phyloP scores from a whole-genome alignment of 257 asterid genomes.

The Capsicum pubescens region DNA sequence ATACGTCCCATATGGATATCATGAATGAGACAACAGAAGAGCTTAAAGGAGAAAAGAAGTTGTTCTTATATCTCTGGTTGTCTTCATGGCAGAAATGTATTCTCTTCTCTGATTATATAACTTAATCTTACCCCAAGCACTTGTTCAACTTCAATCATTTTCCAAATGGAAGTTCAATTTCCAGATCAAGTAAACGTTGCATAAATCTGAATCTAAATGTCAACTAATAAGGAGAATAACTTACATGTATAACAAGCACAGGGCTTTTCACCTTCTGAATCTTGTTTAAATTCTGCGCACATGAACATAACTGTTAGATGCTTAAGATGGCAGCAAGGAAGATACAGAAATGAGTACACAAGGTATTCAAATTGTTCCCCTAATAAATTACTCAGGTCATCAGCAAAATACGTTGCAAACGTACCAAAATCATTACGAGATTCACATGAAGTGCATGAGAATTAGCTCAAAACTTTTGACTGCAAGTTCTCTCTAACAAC shows the following conservation, averaged over 20 bases:
- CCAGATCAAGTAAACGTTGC: not conserved
- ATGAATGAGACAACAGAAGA: not conserved
- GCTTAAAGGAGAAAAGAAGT: not conserved
- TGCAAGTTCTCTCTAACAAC: constrained; percentile 1
- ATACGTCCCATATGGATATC: not conserved
- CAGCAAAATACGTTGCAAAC: not conserved
- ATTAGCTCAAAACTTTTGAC: constrained; percentile 10
- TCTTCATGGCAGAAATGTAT: not conserved
- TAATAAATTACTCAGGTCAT: not conserved
- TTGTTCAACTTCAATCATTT: not conserved
- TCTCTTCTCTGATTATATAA: too few relatives aligned
- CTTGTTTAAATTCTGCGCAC: constrained; percentile 96
- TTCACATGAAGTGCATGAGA: not conserved
- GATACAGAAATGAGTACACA: not conserved
- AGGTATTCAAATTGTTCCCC: not conserved
- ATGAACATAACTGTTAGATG: constrained; percentile 32
- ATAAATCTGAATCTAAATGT: not conserved
- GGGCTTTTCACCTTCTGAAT: constrained; percentile 94
- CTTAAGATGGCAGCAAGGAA: not conserved
- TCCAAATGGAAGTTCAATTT: not conserved
- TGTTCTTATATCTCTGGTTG: not conserved
- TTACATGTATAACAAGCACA: constrained; percentile 96
- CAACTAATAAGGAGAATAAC: constrained; percentile 36
- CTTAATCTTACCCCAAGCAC: not conserved
- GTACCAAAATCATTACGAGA: not conserved